Evolutionary conservation across 2,329 filamentous ascomycete species (phyloP).

Genomic region (Pyrenophora seminiperda): DNA sequence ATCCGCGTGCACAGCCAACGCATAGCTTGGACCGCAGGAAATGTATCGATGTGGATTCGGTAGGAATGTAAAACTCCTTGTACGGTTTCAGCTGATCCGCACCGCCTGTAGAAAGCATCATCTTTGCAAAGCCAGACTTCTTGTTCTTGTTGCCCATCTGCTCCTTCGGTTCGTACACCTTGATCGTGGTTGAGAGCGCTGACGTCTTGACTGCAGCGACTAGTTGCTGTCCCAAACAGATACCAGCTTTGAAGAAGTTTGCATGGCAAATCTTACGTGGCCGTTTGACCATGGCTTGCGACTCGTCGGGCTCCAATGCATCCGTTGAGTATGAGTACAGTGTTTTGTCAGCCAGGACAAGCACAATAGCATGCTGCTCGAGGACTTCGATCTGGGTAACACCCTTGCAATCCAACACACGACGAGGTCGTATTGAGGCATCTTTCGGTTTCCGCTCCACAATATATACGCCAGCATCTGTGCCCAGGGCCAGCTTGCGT

Average conservation of each 20-base stretch:
- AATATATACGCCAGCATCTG: conserved; percentile 90
- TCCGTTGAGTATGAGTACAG: conserved; percentile 87
- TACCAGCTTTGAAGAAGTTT: conserved; percentile 97
- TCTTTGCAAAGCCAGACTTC: conserved; percentile 92
- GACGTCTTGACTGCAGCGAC: conserved; percentile 97
- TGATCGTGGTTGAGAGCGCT: conserved; percentile 92
- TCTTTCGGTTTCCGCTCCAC: conserved; percentile 91
- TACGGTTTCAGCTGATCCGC: conserved; percentile 89
- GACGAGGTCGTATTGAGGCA: conserved; percentile 70
- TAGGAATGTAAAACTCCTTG: conserved; percentile 95
- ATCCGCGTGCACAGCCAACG: conserved; percentile 92
- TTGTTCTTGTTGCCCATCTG: conserved; percentile 92
- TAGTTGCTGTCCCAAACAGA: conserved; percentile 89
- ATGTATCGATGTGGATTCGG: conserved; percentile 96
- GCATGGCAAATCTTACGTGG: conserved; percentile 97
- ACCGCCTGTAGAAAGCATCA: conserved; percentile 86
- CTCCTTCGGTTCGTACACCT: conserved; percentile 98
- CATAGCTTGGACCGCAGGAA: conserved; percentile 97
- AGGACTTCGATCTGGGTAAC: conserved; percentile 96
- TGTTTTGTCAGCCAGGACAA: conserved; percentile 92
- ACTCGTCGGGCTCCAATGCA: conserved; percentile 81
- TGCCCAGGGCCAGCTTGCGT: conserved; percentile 91
- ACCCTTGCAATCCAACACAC: conserved; percentile 81
- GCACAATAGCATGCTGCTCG: conserved; percentile 89
- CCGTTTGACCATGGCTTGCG: conserved; percentile 74